Evolutionary conservation across 106 monocot species (phyloP).

Genomic region (Allium fistulosum): DNA sequence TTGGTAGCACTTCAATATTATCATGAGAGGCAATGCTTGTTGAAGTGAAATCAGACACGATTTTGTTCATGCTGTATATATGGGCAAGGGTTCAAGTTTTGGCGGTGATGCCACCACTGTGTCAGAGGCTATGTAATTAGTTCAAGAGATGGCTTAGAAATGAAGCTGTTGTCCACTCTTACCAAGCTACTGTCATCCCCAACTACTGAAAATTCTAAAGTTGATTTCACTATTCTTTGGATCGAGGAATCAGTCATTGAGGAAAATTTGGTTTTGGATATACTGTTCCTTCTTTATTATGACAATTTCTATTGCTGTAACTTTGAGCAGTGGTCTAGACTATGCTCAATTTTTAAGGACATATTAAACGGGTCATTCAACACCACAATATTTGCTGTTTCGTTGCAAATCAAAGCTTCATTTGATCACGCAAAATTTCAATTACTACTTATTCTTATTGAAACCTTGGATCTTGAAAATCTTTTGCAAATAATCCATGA

Average conservation of each 20-base stretch:
- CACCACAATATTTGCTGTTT: slow-evolving; percentile 58
- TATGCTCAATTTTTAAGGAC: slow-evolving; percentile 60
- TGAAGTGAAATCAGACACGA: slow-evolving; percentile 77
- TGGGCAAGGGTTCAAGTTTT: slow-evolving; percentile 19
- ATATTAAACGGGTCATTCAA: slow-evolving; percentile 46
- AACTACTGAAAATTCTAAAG: slow-evolving; percentile 51
- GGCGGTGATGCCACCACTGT: slow-evolving; percentile 11
- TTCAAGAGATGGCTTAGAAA: slow-evolving; percentile 70
- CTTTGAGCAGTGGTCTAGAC: slow-evolving; percentile 51
- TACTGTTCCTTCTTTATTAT: slow-evolving; percentile 80
- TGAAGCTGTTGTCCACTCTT: slow-evolving; percentile 38
- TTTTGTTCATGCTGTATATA: slow-evolving; percentile 51
- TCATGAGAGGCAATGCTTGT: slow-evolving; percentile 87
- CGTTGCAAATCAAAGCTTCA: slow-evolving; percentile 53
- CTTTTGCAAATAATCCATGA: slow-evolving; percentile 78
- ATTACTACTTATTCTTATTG: slow-evolving; percentile 80
- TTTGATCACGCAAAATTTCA: slow-evolving; percentile 62
- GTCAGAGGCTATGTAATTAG: slow-evolving; percentile 42
- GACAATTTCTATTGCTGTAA: slow-evolving; percentile 62
- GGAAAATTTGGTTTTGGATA: slow-evolving; percentile 65
- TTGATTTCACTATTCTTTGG: slow-evolving; percentile 53
- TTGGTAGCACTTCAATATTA: slow-evolving; percentile 64
- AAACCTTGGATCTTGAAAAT: slow-evolving; percentile 80
- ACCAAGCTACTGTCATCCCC: slow-evolving; percentile 35
- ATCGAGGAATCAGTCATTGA: slow-evolving; percentile 84